phyloP scores from a whole-genome alignment of 2,329 filamentous ascomycete species.

The Dactylellina sp. region DNA sequence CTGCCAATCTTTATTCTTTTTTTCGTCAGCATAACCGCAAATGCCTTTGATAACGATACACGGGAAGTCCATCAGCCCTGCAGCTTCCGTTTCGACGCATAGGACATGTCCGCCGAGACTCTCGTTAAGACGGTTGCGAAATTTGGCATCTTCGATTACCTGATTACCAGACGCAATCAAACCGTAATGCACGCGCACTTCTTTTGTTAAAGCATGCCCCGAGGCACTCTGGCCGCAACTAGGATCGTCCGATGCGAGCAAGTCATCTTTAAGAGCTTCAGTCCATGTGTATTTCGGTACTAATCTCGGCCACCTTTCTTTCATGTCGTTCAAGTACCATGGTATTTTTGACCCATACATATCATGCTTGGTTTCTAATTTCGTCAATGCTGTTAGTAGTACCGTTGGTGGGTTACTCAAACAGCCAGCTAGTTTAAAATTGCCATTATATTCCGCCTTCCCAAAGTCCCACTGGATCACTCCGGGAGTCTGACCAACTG shows the following conservation, averaged over 20 bases:
- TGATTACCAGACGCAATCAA: conserved; percentile 15
- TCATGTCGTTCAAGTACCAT: neutral
- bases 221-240: too few species aligned
- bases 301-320: too few species aligned
- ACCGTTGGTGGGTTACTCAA: neutral
- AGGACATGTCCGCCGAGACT: conserved; percentile 12
- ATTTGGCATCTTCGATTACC: conserved; percentile 58
- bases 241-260: too few species aligned
- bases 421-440: neutral
- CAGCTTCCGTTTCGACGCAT: conserved; percentile 39
- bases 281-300: too few species aligned
- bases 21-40: conserved; percentile 58
- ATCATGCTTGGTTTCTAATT: neutral
- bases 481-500: neutral
- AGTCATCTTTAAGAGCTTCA: neutral
- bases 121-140: conserved; percentile 56
- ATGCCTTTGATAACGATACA: conserved; percentile 58
- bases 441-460: neutral
- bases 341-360: neutral
- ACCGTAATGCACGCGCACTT: conserved; percentile 11
- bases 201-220: neutral
- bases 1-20: conserved; percentile 41
- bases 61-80: conserved; percentile 38
- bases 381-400: conserved; percentile 3
- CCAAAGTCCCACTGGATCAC: conserved; percentile 24